phyloP scores from a whole-genome alignment of 2,329 filamentous ascomycete species.

The Alternaria angustiovoidea region DNA sequence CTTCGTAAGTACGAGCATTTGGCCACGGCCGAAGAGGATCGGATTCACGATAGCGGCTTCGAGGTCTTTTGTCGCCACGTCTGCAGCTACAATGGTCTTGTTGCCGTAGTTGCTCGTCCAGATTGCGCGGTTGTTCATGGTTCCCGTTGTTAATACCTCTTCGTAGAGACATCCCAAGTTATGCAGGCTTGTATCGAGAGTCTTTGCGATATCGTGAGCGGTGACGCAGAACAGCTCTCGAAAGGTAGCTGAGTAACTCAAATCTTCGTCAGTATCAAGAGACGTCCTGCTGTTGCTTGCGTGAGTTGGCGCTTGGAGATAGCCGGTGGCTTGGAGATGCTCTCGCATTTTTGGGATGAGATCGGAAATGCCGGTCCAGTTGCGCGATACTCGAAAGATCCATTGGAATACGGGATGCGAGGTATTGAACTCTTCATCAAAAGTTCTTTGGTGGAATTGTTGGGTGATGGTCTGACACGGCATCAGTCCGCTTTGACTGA shows the following conservation, averaged over 20 bases:
- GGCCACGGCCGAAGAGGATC: slow-evolving; percentile 70
- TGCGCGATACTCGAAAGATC: slow-evolving; percentile 82
- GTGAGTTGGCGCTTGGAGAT: slow-evolving; percentile 31
- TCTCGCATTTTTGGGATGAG: slow-evolving; percentile 76
- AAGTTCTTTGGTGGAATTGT: slow-evolving; percentile 60
- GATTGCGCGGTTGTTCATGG: slow-evolving; percentile 69
- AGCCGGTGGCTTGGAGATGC: slow-evolving; percentile 67
- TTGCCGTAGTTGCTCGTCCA: slow-evolving; percentile 29
- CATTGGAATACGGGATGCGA: slow-evolving; percentile 84
- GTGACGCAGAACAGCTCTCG: slow-evolving; percentile 85
- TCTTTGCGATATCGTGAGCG: slow-evolving; percentile 74
- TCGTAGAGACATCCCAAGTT: slow-evolving; percentile 77
- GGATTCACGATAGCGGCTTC: slow-evolving; percentile 49
- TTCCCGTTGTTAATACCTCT: slow-evolving; percentile 74
- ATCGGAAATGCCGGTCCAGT: slow-evolving; percentile 75
- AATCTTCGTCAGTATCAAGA: slow-evolving; percentile 59
- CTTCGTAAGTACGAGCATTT: slow-evolving; percentile 81
- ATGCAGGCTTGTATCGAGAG: slow-evolving; percentile 69
- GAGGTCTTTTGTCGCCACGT: slow-evolving; percentile 44
- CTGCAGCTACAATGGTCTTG: slow-evolving; percentile 36
- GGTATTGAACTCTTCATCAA: slow-evolving; percentile 77
- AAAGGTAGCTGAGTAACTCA: slow-evolving; percentile 78
- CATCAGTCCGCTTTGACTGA: slow-evolving; percentile 73
- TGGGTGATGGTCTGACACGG: slow-evolving; percentile 79
- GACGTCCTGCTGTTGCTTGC: slow-evolving; percentile 30